Percentiles rank a stretch among this genome's conserved stretches.
These are phyloP conservation scores for Trichophyton simii DNA, from an alignment of 2,329 filamentous ascomycete genomes.

Conservation along the genomic window DNA sequence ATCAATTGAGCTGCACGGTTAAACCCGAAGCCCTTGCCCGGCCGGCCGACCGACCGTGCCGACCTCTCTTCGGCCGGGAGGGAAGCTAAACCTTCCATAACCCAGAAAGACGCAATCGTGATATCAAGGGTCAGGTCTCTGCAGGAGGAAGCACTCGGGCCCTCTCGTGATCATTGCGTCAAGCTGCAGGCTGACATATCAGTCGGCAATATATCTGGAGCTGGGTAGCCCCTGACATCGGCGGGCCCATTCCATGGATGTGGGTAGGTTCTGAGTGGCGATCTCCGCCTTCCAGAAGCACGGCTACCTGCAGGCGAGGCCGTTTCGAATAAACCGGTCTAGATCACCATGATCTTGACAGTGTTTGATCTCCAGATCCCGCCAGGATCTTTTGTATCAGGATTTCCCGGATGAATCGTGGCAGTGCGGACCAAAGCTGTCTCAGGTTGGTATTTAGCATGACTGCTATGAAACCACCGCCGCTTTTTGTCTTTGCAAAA, in stretches of 20 bases:
- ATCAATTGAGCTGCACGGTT: not conserved
- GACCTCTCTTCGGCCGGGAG: not conserved
- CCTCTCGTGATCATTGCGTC: not conserved
- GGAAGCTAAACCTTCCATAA: not conserved
- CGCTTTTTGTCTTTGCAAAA: not conserved
- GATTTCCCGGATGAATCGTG: not conserved
- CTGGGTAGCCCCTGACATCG: not conserved
- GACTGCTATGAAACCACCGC: not conserved
- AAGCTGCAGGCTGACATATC: not conserved
- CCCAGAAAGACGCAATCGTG: not conserved
- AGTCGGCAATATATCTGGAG: not conserved
- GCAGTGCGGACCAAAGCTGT: not conserved
- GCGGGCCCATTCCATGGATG: not conserved
- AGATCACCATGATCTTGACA: not conserved
- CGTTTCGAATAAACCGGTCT: not conserved
- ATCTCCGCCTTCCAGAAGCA: not conserved
- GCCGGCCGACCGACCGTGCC: not conserved
- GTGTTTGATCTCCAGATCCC: not conserved
- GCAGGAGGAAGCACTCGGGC: not conserved
- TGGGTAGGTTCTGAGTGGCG: not conserved
- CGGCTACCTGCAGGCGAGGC: not conserved
- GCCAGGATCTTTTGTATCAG: not conserved
- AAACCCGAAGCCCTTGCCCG: not conserved
- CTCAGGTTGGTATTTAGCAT: not conserved
- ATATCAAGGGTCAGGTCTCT: not conserved